A percentile compares a stretch with the other conserved stretches of the same genome.
phyloP scores from a whole-genome alignment of 2,329 filamentous ascomycete species.

The Xylariaceae sp. region DNA sequence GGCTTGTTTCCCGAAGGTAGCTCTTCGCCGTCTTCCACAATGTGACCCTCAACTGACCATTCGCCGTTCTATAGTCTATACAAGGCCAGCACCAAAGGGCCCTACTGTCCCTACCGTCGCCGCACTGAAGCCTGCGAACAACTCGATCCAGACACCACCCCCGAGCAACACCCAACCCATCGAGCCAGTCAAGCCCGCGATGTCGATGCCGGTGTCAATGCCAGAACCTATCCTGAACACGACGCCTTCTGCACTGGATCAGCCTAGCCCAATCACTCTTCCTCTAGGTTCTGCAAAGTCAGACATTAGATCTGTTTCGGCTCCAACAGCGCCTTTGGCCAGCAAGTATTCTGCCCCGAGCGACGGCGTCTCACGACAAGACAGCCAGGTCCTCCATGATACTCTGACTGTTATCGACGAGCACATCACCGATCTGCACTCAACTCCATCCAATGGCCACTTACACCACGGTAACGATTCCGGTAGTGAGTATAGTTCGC shows the following conservation, averaged over 20 bases:
- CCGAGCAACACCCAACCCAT: conserved; percentile 24
- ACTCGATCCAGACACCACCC: conserved; percentile 21
- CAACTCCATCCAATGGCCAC: conserved; percentile 49
- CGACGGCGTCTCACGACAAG: conserved; percentile 44
- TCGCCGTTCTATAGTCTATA: conserved; percentile 51
- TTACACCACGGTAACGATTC: conserved; percentile 67
- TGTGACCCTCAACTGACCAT: conserved; percentile 7
- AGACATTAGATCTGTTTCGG: conserved; percentile 30
- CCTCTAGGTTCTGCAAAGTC: conserved; percentile 42
- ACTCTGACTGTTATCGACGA: conserved; percentile 95
- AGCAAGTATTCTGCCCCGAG: conserved; percentile 36
- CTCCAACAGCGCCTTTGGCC: conserved; percentile 25
- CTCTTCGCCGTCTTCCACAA: conserved; percentile 2
- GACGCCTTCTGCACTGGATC: conserved; percentile 20
- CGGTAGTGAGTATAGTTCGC: conserved; percentile 84
- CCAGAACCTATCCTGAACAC: conserved; percentile 16
- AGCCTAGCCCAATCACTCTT: conserved; percentile 37
- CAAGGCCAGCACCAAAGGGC: conserved; percentile 53
- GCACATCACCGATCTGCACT: conserved; percentile 83
- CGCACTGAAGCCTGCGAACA: conserved; percentile 29
- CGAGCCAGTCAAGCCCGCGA: conserved; percentile 17
- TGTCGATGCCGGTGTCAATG: conserved; percentile 27
- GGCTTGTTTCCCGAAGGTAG: conserved; percentile 82
- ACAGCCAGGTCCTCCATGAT: conserved; percentile 76
- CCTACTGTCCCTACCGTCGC: conserved; percentile 23